Evolutionary conservation across 2,329 filamentous ascomycete species (phyloP).

Genomic region (Thelonectria olida): DNA sequence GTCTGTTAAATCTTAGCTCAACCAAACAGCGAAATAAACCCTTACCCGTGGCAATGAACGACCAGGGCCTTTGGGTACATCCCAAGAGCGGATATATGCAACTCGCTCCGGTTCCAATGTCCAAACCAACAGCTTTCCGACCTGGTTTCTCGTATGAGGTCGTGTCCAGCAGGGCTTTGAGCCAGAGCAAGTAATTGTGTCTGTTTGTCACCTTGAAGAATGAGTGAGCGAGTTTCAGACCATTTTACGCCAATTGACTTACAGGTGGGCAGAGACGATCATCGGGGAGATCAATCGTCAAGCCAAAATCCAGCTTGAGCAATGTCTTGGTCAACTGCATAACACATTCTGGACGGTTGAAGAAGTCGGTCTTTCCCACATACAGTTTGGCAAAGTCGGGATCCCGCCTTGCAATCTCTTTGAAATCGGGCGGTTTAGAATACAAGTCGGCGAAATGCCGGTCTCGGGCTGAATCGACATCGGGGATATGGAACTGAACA

Average conservation of each 20-base stretch:
- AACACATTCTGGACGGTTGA: conserved; percentile 79
- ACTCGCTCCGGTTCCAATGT: conserved; percentile 91
- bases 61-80: conserved; percentile 77
- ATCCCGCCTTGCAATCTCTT: conserved; percentile 52
- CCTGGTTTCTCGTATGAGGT: conserved; percentile 61
- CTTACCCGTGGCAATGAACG: conserved; percentile 71
- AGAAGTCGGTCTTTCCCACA: conserved; percentile 58
- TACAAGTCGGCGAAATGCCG: conserved; percentile 53
- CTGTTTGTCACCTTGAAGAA: conserved; percentile 65
- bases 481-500: not conserved
- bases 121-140: conserved; percentile 73
- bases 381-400: conserved; percentile 54
- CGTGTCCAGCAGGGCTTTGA: conserved; percentile 82
- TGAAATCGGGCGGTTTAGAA: conserved; percentile 52
- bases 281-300: conserved; percentile 75
- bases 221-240: conserved; percentile 10
- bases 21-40: not conserved
- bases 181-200: conserved; percentile 91
- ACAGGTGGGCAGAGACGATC: conserved; percentile 90
- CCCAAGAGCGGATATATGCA: conserved; percentile 91
- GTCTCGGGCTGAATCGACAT: conserved; percentile 32
- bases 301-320: conserved; percentile 77
- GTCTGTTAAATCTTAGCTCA: not conserved
- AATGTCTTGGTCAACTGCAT: conserved; percentile 85
- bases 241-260: conserved; percentile 31